These are phyloP conservation scores for Endotrypanum monterogeii DNA, from an alignment of 208 protist genomes.

Conservation along the genomic window DNA sequence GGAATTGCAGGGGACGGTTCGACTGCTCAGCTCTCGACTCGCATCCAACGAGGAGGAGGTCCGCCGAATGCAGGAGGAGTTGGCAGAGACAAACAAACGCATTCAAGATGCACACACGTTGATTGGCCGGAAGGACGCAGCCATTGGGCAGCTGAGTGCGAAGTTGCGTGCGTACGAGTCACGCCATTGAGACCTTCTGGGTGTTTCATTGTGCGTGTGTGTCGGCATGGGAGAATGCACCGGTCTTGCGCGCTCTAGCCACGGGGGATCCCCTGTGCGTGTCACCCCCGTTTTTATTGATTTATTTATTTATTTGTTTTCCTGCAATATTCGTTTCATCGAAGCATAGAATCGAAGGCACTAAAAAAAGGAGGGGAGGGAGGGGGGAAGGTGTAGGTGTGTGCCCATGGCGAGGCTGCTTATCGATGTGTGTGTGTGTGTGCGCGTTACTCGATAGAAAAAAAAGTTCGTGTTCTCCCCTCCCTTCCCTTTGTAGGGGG, in stretches of 20 bases:
- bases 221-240: background rate
- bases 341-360: background rate
- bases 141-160: conserved; percentile 82
- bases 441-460: too few relatives aligned
- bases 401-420: background rate
- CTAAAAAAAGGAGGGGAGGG: background rate
- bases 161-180: conserved; percentile 84
- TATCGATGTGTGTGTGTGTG: background rate
- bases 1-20: conserved; percentile 85
- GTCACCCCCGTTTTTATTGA: background rate
- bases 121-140: conserved; percentile 79
- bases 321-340: too few relatives aligned
- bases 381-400: background rate
- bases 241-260: background rate
- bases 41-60: conserved; percentile 75
- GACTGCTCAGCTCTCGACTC: conserved; percentile 74
- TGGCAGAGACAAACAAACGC: conserved; percentile 62
- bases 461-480: background rate
- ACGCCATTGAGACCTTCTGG: conserved; percentile 20
- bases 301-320: too few relatives aligned
- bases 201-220: background rate
- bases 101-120: conserved; percentile 82
- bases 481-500: background rate
- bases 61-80: conserved; percentile 73
- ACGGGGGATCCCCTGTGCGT: background rate